Evolutionary conservation across 345 rosid species (phyloP).

Genomic region (Eucalyptus camaldulensis): DNA sequence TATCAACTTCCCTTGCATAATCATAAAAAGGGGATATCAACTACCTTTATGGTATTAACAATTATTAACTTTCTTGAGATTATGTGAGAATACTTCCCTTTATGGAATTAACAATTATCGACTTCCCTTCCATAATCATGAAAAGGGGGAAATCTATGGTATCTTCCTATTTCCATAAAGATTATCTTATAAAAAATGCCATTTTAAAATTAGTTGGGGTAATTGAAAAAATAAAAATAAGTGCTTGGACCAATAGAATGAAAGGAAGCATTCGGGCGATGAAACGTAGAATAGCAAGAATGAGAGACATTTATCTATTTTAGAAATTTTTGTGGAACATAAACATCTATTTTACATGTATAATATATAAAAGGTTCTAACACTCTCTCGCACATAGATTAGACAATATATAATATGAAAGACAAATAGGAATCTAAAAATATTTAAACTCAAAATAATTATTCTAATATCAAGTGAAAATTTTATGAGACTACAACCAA

Average conservation of each 20-base stretch:
- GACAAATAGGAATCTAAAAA: too few relatives aligned
- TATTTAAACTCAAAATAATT: too few relatives aligned
- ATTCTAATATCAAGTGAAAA: too few relatives aligned
- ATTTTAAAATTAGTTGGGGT: not conserved
- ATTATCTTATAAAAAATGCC: not conserved
- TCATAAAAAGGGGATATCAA: not conserved
- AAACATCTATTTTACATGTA: not conserved
- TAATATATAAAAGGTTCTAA: not conserved
- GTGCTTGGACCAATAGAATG: not conserved
- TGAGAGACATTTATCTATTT: too few relatives aligned
- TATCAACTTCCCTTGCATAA: not conserved
- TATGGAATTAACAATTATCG: not conserved
- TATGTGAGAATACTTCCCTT: not conserved
- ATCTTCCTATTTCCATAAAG: not conserved
- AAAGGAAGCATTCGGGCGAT: not conserved
- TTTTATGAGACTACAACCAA: not conserved
- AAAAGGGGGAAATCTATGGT: not conserved
- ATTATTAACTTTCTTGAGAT: not conserved
- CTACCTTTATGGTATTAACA: not conserved
- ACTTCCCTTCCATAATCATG: not conserved
- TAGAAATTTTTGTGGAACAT: not conserved
- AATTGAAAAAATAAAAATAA: not conserved
- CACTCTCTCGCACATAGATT: not conserved
- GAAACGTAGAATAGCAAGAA: not conserved
- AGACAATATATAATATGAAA: too few relatives aligned